These are phyloP conservation scores for Calocybe cyanea DNA, from an alignment of 768 basidiomycete genomes.

Conservation along the genomic window DNA sequence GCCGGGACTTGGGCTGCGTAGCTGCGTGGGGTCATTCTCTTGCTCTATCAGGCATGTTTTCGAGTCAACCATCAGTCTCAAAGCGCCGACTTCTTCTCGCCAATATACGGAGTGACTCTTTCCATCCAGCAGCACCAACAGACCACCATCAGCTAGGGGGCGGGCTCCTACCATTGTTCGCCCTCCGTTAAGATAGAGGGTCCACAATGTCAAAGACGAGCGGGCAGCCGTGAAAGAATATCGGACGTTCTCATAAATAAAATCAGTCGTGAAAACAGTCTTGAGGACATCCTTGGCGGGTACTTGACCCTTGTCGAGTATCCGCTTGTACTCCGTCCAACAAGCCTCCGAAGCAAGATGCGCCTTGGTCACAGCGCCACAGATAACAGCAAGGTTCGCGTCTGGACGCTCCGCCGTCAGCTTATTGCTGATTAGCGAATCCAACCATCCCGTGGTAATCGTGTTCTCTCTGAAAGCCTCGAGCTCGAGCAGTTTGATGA, in stretches of 20 bases:
- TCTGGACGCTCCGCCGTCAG: slow-evolving; percentile 98
- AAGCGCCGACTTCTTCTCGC: slow-evolving; percentile 95
- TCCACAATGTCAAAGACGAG: slow-evolving; percentile 86
- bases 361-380: slow-evolving; percentile 94
- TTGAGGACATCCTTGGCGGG: slow-evolving; percentile 92
- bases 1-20: slow-evolving; percentile 93
- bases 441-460: slow-evolving; percentile 98
- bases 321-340: slow-evolving; percentile 88
- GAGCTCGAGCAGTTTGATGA: slow-evolving; percentile 95
- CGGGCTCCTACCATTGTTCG: slow-evolving; percentile 89
- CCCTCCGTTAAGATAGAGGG: slow-evolving; percentile 94
- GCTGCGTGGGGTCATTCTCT: slow-evolving; percentile 98
- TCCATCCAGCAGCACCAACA: slow-evolving; percentile 87
- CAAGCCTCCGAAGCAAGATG: slow-evolving; percentile 87
- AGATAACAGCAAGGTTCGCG: slow-evolving; percentile 87
- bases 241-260: slow-evolving; percentile 93
- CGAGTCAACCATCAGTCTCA: slow-evolving; percentile 90
- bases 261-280: slow-evolving; percentile 95
- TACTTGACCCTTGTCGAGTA: slow-evolving; percentile 97
- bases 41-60: slow-evolving; percentile 99
- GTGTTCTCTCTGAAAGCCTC: slow-evolving; percentile 97
- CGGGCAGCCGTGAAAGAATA: slow-evolving; percentile 96
- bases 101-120: slow-evolving; percentile 97
- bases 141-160: slow-evolving; percentile 90
- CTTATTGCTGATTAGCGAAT: slow-evolving; percentile 94